These are phyloP conservation scores for Eutypa lata DNA, from an alignment of 2,329 filamentous ascomycete species.

Conservation along the genomic window DNA sequence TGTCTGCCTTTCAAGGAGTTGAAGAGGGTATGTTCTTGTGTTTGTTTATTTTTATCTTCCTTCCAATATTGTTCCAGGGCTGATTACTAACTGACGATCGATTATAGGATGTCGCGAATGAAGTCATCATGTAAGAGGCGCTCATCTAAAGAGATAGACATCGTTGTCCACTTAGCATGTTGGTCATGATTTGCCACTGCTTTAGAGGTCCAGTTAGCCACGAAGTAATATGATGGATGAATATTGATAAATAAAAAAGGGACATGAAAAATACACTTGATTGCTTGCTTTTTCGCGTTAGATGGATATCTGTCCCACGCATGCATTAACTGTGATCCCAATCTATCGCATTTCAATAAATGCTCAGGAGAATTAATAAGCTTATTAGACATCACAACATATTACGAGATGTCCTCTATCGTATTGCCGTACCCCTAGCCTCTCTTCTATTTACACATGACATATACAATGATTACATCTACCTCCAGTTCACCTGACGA, in stretches of 20 bases:
- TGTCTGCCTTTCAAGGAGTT: slow-evolving; percentile 97
- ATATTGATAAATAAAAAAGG: not conserved
- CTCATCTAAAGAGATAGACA: not conserved
- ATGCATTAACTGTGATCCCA: too few species aligned
- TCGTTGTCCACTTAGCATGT: not conserved
- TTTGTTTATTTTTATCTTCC: not conserved
- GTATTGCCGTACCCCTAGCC: too few species aligned
- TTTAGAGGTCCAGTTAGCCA: not conserved
- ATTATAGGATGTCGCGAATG: slow-evolving; percentile 74
- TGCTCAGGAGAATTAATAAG: too few species aligned
- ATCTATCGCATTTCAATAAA: too few species aligned
- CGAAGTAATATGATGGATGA: not conserved
- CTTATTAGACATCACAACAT: too few species aligned
- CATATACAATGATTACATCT: too few species aligned
- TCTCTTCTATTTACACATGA: too few species aligned
- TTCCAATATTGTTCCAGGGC: not conserved
- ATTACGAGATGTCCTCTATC: too few species aligned
- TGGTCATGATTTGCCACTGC: not conserved
- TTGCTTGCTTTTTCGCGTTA: too few species aligned
- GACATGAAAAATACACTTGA: not conserved
- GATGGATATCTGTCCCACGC: too few species aligned
- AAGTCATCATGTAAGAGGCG: slow-evolving; percentile 79
- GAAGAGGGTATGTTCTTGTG: slow-evolving; percentile 69
- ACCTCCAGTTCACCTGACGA: too few species aligned
- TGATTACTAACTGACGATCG: not conserved